Evolutionary conservation across 306 rosid genomes (phyloP), one percentile per base, ranked within the genome.

Genomic region (Dalbergia cochinchinensis): DNA sequence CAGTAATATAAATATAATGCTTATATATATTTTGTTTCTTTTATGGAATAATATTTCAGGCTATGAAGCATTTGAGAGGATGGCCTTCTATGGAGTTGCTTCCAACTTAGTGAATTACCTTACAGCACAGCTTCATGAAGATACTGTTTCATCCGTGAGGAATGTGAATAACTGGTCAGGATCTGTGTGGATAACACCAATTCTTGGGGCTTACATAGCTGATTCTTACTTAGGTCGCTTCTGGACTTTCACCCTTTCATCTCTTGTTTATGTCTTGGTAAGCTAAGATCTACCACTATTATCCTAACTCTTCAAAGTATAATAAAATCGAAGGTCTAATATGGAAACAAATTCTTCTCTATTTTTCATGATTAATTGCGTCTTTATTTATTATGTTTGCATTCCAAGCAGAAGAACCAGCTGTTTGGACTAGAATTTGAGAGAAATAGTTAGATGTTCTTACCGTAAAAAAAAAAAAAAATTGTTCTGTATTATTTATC

Each of bases 121-220:
- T 26, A 96, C 99, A 4, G 91, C 85, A 34, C 92, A 91, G 79
- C 97, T 96, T 65, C 97, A 90, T 76, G 98, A 91, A 86, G 99
- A 96, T 70, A 96, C 97, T 0, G 91, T 96, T 54, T 76, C 98
- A 22, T 96, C 99, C 6, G 99, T 96, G n/a, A 89, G 94, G 80
- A 91, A 93, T 80, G 99, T 96, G 53, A 96, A 93, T 80, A 93
- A 86, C 73, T 96, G 99, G 99, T 93, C 99, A 31, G 99, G 99
- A 20, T 80, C 96, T 41, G 96, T 96, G 6, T 96, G 99, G 99
- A 87, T 96, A 12, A 96, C 98, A 35, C 99, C 99, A 15, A 87
- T 96, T 80, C 91, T 93, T 14, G 99, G 99, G 2, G 99, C 99
- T 53, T 96, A 86, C 85, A 85, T 96, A 0, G 96, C 99, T 3